phyloP scores from a whole-genome alignment of 208 protist genomes.

The Acanthamoeba lugdunensis region DNA sequence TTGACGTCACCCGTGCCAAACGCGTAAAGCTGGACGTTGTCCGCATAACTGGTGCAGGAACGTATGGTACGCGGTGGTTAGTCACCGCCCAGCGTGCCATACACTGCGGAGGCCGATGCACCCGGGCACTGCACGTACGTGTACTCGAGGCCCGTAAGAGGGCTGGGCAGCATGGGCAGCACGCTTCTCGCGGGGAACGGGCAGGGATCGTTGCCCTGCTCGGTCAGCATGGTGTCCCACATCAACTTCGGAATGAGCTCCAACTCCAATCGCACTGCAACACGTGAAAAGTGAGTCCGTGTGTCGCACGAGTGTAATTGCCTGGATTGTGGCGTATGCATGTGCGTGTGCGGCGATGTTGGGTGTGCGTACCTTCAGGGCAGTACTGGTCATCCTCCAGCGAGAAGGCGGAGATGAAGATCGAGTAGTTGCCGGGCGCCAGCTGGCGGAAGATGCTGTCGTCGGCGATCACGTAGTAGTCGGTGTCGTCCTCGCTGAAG shows the following conservation, averaged over 20 bases:
- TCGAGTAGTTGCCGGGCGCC: conserved; percentile 53
- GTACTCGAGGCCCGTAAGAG: background rate
- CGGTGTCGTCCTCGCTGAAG: conserved; percentile 22
- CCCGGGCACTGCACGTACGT: background rate
- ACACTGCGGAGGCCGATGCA: background rate
- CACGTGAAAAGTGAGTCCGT: too few relatives aligned
- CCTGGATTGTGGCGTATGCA: too few relatives aligned
- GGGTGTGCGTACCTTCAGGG: background rate
- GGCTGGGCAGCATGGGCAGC: background rate
- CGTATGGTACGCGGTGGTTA: too few relatives aligned
- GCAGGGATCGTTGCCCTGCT: conserved; percentile 39
- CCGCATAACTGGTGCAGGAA: background rate
- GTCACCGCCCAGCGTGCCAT: background rate
- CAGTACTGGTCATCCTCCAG: background rate
- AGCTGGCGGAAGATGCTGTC: conserved; percentile 50
- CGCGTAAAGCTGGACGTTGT: background rate
- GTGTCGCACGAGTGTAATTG: too few relatives aligned
- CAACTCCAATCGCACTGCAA: conserved; percentile 45
- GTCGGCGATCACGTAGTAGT: background rate
- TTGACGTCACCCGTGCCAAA: conserved; percentile 33
- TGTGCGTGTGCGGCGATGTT: background rate
- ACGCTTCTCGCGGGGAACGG: conserved; percentile 47
- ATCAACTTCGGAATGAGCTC: background rate
- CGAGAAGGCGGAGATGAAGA: conserved; percentile 68
- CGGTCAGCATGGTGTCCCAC: background rate